These are phyloP conservation scores for Macadamia integrifolia DNA, from an alignment of 164 flowering plant species.

Conservation along the genomic window DNA sequence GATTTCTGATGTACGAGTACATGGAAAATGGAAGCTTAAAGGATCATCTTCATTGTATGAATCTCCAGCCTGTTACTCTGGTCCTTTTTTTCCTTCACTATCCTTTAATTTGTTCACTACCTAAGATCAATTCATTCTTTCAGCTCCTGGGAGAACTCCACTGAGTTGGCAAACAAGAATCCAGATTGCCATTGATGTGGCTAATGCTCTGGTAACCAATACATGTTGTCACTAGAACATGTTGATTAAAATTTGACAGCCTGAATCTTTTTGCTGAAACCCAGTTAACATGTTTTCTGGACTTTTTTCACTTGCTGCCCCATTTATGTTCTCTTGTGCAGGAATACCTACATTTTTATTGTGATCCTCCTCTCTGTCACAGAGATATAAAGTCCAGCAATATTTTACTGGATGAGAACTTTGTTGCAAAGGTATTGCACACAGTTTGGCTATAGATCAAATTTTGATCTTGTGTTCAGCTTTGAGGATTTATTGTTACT, in stretches of 20 bases:
- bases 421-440: slow-evolving; percentile 82
- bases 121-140: not conserved
- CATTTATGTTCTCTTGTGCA: slow-evolving; percentile 29
- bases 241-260: not conserved
- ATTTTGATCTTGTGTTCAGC: slow-evolving; percentile 1
- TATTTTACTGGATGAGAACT: slow-evolving; percentile 78
- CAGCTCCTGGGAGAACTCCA: slow-evolving; percentile 65
- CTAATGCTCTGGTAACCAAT: slow-evolving; percentile 83
- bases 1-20: slow-evolving; percentile 91
- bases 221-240: not conserved
- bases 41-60: slow-evolving; percentile 85
- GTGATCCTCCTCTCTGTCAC: slow-evolving; percentile 97
- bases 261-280: not conserved
- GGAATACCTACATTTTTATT: slow-evolving; percentile 98
- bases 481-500: not conserved
- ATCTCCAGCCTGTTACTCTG: slow-evolving; percentile 3
- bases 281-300: not conserved
- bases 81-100: not conserved
- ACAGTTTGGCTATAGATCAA: not conserved
- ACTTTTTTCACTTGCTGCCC: not conserved
- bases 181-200: slow-evolving; percentile 93
- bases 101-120: not conserved
- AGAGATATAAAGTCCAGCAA: slow-evolving; percentile 98
- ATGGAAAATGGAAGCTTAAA: slow-evolving; percentile 96
- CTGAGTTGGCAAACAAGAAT: slow-evolving; percentile 80